Base-by-base conservation (phyloP, 2,329 filamentous ascomycete species). In the Hymenoscyphus albidus region DNA sequence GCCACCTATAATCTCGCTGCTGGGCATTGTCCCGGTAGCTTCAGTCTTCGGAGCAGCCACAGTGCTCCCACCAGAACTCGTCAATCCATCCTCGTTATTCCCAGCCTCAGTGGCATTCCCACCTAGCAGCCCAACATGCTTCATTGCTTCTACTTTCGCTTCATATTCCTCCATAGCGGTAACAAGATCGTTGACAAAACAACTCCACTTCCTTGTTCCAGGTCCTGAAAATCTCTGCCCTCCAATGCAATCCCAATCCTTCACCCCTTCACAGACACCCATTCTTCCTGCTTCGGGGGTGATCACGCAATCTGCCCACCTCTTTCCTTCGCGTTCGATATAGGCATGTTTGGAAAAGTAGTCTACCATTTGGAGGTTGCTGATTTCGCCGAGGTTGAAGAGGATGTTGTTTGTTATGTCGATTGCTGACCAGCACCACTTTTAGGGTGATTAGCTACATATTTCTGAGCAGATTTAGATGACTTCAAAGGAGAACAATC, bases 271-370 rank as follows among this genome's bases (percentile, higher is more conserved):
- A 65, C 72, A 74, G 9, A 58, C 60, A 1, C 69, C 69, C 63
- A 74, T 68, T 22, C 67, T 27, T 10, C 64, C 65, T 54, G 64
- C 67, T 55, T 73, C 69, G 1, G 72, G 72, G 27, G 72, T 73
- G 13, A 74, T 62, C 5, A 39, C 57, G 62, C 72, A 74, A 31
- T 71, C 64, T 2, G 70, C 71, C 60, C 69, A 74, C 7, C 61
- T 44, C 39, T 66, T 64, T 1, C 72, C 72, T 54, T 70, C 65
- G 5, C 70, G 39, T 2, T 65, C 68, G 4, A 74, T 61, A 55
- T 71, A 69, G 1, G 71, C 72, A 2, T 66, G n/a, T 1, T 62
- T 48, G 27, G 58, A 56, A 56, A 73, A 73, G 57, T 73, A 73
- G 44, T 71, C 63, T 42, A 71, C 64, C 31, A 72, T 64, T 60